Evolutionary conservation across 805 yeast species (phyloP).

Genomic region (Kluyveromyces lactis): DNA sequence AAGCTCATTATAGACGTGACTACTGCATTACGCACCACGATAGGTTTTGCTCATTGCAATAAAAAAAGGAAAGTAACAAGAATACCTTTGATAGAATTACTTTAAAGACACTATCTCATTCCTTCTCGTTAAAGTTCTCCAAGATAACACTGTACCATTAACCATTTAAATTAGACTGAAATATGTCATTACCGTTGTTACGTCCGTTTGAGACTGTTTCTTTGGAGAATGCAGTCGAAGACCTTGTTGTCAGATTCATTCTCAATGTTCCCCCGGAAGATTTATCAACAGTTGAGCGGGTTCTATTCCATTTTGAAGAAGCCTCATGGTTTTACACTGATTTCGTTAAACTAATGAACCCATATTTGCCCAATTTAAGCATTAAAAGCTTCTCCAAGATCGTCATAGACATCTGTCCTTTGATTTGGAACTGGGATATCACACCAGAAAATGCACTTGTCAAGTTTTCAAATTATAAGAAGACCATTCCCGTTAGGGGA

Average conservation of each 20-base stretch:
- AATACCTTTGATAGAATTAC: no score
- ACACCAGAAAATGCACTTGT: slow-evolving; percentile 67
- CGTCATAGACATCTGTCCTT: slow-evolving; percentile 61
- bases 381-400: slow-evolving; percentile 67
- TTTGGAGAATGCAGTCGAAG: slow-evolving; percentile 70
- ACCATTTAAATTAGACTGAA: no score
- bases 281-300: slow-evolving; percentile 54
- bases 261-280: slow-evolving; percentile 91
- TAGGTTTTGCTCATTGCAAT: no score
- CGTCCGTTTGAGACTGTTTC: slow-evolving; percentile 54
- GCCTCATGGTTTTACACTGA: slow-evolving; percentile 98
- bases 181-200: slow-evolving; percentile 53
- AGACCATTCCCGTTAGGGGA: slow-evolving; percentile 92
- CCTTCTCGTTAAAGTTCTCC: no score
- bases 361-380: slow-evolving; percentile 65
- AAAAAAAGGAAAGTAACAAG: no score
- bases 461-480: slow-evolving; percentile 76
- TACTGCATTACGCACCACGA: no score
- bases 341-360: slow-evolving; percentile 64
- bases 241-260: slow-evolving; percentile 79
- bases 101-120: no score
- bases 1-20: no score
- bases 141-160: no score
- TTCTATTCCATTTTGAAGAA: slow-evolving; percentile 91
- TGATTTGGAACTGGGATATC: slow-evolving; percentile 78